Evolutionary conservation across 2,329 filamentous ascomycete species (phyloP).

Genomic region (Aspergillus fumigatus): DNA sequence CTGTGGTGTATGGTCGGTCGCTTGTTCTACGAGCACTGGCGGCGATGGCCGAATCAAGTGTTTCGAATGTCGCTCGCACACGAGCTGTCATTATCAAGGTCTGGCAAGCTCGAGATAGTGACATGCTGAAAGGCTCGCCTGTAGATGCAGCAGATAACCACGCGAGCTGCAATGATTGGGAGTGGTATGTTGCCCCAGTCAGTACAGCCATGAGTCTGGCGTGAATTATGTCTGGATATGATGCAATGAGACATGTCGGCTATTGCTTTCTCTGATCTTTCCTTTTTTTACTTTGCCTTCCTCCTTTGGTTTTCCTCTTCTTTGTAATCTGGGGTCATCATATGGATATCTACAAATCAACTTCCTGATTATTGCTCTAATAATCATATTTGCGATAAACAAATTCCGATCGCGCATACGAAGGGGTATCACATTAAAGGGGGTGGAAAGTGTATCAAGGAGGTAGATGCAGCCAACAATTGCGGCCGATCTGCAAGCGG

Average conservation of each 20-base stretch:
- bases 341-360: background rate
- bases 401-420: background rate
- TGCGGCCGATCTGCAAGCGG: background rate
- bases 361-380: background rate
- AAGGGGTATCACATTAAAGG: background rate
- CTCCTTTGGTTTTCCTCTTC: background rate
- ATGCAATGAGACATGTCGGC: background rate
- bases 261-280: background rate
- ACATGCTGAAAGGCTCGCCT: slow-evolving; percentile 21
- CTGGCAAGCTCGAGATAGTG: slow-evolving; percentile 43
- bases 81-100: slow-evolving; percentile 46
- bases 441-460: background rate
- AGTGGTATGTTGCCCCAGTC: slow-evolving; percentile 39
- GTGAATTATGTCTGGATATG: slow-evolving; percentile 14
- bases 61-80: slow-evolving; percentile 43
- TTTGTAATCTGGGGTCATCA: background rate
- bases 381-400: background rate
- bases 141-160: slow-evolving; percentile 9
- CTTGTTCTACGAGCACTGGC: slow-evolving; percentile 40
- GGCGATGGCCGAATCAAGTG: slow-evolving; percentile 38
- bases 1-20: slow-evolving; percentile 30
- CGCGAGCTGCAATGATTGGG: slow-evolving; percentile 38
- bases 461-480: background rate
- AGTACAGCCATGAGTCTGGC: slow-evolving; percentile 42
- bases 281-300: background rate